A percentile compares a stretch with the other conserved stretches of the same genome.
Evolutionary conservation across 2,329 filamentous ascomycete species (phyloP).

Genomic region (Diaporthe sp.): DNA sequence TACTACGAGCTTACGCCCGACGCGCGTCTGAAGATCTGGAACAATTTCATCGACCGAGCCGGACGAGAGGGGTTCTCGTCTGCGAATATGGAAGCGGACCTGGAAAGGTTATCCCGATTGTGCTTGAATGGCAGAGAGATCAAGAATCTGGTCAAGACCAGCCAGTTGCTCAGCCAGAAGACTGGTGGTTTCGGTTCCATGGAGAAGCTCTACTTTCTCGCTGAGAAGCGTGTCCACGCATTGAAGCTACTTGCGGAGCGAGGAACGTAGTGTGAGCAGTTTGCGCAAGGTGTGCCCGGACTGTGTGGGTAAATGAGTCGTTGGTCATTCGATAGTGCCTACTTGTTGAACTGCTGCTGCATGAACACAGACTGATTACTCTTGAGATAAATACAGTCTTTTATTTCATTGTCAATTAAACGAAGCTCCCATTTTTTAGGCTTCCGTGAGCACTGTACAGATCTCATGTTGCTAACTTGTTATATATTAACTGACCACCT

Average conservation of each 20-base stretch:
- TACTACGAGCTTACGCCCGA: constrained; percentile 50
- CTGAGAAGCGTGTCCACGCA: constrained; percentile 18
- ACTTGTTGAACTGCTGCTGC: not conserved
- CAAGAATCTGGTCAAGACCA: constrained; percentile 17
- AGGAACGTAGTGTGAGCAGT: not conserved
- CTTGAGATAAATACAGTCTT: not conserved
- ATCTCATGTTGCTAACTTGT: too few relatives aligned
- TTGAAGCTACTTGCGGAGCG: constrained; percentile 19
- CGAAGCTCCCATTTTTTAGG: too few relatives aligned
- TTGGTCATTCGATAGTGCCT: not conserved
- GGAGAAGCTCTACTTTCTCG: constrained; percentile 2
- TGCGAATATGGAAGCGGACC: not conserved
- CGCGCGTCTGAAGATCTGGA: constrained; percentile 53
- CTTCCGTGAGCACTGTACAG: not conserved
- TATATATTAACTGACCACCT: not conserved
- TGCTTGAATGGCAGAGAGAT: constrained; percentile 23
- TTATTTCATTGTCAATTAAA: not conserved
- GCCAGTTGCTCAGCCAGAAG: constrained; percentile 19
- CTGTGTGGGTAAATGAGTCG: not conserved
- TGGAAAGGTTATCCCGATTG: constrained; percentile 1
- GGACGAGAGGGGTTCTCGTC: not conserved
- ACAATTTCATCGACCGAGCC: constrained; percentile 47
- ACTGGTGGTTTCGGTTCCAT: constrained; percentile 7
- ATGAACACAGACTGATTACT: not conserved
- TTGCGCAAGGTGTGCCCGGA: not conserved